Evolutionary conservation across 257 asterid species (phyloP), one percentile per base, ranked within the genome.

Genomic region (Coffea canephora): DNA sequence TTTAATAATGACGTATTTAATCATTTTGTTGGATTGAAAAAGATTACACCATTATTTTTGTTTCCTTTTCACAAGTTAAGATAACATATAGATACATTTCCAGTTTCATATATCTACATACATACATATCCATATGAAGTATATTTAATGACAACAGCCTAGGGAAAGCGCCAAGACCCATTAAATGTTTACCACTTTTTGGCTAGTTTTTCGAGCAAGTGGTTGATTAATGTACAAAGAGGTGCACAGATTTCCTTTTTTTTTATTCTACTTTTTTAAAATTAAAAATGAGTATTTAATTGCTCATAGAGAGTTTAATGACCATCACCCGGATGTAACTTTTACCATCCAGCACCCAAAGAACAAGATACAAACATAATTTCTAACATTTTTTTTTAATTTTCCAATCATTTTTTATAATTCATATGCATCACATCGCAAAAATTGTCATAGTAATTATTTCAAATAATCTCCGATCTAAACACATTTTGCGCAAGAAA

Each of bases 1-100:
- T 75, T 85, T 89, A 88, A 81, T 43, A 76, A 74, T 77, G 79
- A 82, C 75, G 79, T 72, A 76, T 69, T 61, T 50, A 62, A 74
- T 4, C 54, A 50, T 21, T 23, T 4, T 11, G 49, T 18, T 21
- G 48, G 70, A 69, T 25, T 21, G 8, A 46, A 2, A 45, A 4
- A 18, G n/a, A 65, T 55, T 39, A 39, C 43, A 2, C 43, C 5
- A 39, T 39, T 39, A 39, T 39, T 69, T 69, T 12, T 39, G 16
- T 1, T 9, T 41, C 11, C 15, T 10, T 19, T 39, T 11, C 23
- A 43, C 41, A 8, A 65, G 34, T 41, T 65, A 27, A 65, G 39
- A 65, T 61, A 61, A 85, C 70, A 78, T 69, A 82, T 62, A 84
- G 84, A 88, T 57, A 39, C 52, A 74, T 65, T 65, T 62, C 13